phyloP scores from a whole-genome alignment of 73 alveolate species.

The Halteria grandinella region DNA sequence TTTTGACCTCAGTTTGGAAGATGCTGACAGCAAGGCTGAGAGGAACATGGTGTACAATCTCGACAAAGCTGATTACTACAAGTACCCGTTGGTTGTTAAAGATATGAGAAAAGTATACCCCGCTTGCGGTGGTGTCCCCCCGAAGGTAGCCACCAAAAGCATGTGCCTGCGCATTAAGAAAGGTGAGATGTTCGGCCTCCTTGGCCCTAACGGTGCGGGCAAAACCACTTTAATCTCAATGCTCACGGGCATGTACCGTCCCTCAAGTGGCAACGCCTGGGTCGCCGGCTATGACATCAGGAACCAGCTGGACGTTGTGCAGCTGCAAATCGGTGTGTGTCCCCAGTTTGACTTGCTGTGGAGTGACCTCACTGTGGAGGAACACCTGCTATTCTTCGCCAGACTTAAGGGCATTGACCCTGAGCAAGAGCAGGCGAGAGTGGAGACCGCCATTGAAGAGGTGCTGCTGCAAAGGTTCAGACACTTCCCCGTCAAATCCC shows the following conservation, averaged over 20 bases:
- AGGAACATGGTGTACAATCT: conserved; percentile 71
- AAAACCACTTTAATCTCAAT: conserved; percentile 95
- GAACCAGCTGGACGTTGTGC: conserved; percentile 80
- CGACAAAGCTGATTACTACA: conserved; percentile 56
- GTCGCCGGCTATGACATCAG: conserved; percentile 93
- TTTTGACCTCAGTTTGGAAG: conserved; percentile 68
- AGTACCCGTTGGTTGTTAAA: conserved; percentile 80
- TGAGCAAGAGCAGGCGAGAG: conserved; percentile 73
- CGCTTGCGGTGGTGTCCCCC: conserved; percentile 76
- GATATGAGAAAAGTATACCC: conserved; percentile 73
- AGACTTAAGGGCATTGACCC: conserved; percentile 90
- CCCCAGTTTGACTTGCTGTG: conserved; percentile 97
- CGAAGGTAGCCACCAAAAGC: conserved; percentile 85
- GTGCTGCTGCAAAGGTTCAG: conserved; percentile 87
- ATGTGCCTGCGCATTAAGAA: conserved; percentile 74
- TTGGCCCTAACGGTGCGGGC: conserved; percentile 99
- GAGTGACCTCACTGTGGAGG: conserved; percentile 92
- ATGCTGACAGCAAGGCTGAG: conserved; percentile 79
- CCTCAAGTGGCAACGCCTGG: conserved; percentile 96
- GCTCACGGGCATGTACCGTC: conserved; percentile 94
- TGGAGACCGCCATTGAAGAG: conserved; percentile 87
- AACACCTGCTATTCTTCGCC: conserved; percentile 94
- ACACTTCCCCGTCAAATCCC: conserved; percentile 79
- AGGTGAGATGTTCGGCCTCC: conserved; percentile 96
- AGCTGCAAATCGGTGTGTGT: conserved; percentile 96